Evolutionary conservation across 1,284 basidiomycete species (phyloP).

Genomic region (Austropuccinia psidii): DNA sequence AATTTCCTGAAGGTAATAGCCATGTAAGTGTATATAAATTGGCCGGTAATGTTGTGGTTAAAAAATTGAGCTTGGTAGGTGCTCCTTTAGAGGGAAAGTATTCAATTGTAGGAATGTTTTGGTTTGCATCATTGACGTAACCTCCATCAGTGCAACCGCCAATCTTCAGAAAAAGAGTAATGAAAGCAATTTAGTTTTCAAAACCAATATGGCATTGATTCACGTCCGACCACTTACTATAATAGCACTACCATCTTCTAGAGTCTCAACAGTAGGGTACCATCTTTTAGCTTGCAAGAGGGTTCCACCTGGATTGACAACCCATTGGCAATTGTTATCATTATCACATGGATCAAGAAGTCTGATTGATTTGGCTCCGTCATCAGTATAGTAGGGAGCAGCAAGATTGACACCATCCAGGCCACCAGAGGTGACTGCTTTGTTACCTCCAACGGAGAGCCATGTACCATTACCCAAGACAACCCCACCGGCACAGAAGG

Average conservation of each 20-base stretch:
- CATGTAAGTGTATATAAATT: conserved; percentile 32
- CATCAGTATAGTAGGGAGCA: conserved; percentile 44
- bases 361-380: conserved; percentile 45
- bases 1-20: conserved; percentile 28
- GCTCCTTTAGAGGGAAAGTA: conserved; percentile 29
- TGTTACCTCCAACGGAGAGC: conserved; percentile 48
- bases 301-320: conserved; percentile 18
- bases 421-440: conserved; percentile 46
- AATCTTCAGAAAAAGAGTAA: conserved; percentile 14
- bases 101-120: conserved; percentile 31
- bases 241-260: conserved; percentile 34
- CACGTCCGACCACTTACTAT: conserved; percentile 14
- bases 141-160: conserved; percentile 35
- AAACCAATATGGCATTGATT: background rate
- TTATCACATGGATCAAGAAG: conserved; percentile 42
- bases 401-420: conserved; percentile 16
- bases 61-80: background rate
- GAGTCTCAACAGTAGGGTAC: conserved; percentile 31
- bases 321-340: conserved; percentile 35
- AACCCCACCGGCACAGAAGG: conserved; percentile 48
- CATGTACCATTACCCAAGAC: conserved; percentile 48
- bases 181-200: background rate
- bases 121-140: conserved; percentile 36
- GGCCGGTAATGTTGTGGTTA: conserved; percentile 24
- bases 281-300: conserved; percentile 35